Conservation (phyloP, 179 eudicot genomes). For the Gypsophila paniculata region DNA sequence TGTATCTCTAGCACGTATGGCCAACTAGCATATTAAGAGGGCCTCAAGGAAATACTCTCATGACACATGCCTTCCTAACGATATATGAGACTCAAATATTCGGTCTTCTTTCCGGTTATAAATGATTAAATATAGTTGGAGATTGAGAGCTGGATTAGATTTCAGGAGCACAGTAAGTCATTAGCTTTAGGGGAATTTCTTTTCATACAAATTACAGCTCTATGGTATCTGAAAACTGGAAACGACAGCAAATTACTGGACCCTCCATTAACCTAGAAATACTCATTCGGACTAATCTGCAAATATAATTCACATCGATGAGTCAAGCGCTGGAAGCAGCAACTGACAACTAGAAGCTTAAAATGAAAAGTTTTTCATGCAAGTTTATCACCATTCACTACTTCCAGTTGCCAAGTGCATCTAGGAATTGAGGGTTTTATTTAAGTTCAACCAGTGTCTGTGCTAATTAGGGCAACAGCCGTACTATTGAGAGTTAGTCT, state of each 20-base stretch:
- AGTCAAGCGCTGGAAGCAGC: not conserved
- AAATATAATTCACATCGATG: not conserved
- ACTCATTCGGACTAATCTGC: not conserved
- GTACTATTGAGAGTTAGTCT: too few species aligned
- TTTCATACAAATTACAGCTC: not conserved
- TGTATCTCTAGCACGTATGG: not conserved
- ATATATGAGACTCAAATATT: not conserved
- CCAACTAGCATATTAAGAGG: not conserved
- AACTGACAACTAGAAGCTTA: too few species aligned
- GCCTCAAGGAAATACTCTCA: too few species aligned
- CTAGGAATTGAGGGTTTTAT: not conserved
- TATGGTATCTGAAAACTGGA: not conserved
- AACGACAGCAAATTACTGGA: not conserved
- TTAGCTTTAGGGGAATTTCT: not conserved
- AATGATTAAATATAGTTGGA: not conserved
- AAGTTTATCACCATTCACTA: too few species aligned
- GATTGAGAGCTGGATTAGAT: not conserved
- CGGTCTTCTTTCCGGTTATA: not conserved
- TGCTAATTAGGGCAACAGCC: not conserved
- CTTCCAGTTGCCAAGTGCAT: not conserved
- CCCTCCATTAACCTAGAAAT: not conserved
- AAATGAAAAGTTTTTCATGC: not conserved
- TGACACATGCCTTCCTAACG: not conserved
- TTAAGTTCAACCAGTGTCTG: not conserved
- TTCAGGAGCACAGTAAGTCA: not conserved